Evolutionary conservation across 148 eudicot species (phyloP).

Genomic region (Suaeda aralocaspica): DNA sequence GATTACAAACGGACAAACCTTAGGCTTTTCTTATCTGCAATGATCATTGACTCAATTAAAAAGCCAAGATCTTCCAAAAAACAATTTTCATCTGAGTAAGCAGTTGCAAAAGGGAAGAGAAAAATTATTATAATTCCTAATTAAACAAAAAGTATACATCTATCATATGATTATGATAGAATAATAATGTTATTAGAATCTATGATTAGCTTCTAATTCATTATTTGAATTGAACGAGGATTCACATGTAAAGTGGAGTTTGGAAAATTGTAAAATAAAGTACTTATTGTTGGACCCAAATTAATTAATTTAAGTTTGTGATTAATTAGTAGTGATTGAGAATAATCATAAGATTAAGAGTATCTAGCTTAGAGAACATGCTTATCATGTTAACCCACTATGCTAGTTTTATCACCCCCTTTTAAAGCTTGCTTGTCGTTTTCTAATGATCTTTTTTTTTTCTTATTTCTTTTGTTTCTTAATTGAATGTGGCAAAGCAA

Average conservation of each 20-base stretch:
- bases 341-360: conserved; percentile 26
- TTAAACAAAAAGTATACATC: neutral
- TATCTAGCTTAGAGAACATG: conserved; percentile 34
- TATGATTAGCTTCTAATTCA: conserved; percentile 27
- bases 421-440: conserved; percentile 7
- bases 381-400: conserved; percentile 24
- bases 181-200: conserved; percentile 11
- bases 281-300: conserved; percentile 6
- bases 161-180: too few relatives aligned
- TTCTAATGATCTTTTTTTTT: neutral
- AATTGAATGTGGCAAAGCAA: neutral
- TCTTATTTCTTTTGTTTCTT: neutral
- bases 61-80: too few relatives aligned
- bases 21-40: neutral
- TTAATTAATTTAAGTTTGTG: neutral
- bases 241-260: conserved; percentile 25
- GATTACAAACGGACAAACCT: conserved; percentile 2
- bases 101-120: neutral
- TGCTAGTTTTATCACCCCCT: conserved; percentile 3
- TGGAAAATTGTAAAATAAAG: conserved; percentile 12
- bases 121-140: neutral
- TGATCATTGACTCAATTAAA: conserved; percentile 21
- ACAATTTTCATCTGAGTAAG: conserved; percentile 11
- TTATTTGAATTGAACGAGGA: conserved; percentile 26
- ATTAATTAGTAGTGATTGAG: conserved; percentile 25